Percentiles rank a stretch among this genome's conserved stretches.
Conservation (phyloP, 345 rosid species). For the Moricandia arvensis region DNA sequence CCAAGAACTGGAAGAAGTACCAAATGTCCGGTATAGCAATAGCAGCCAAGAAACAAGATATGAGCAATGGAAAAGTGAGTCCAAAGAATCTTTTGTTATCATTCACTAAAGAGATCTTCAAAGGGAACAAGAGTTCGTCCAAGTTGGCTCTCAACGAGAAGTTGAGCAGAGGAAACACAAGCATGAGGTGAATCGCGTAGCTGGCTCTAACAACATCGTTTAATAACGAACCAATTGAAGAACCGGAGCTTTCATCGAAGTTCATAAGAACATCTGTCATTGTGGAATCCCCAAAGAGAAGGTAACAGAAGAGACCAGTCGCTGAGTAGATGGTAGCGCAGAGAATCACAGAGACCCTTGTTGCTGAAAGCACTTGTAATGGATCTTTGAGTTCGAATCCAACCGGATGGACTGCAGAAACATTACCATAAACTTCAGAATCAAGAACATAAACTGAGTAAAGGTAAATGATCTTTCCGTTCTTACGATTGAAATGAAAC, state of each 20-base stretch:
- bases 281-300: slow-evolving; percentile 72
- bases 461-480: neutral
- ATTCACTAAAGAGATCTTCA: slow-evolving; percentile 37
- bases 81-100: slow-evolving; percentile 57
- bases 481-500: slow-evolving; percentile 84
- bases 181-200: slow-evolving; percentile 78
- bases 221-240: slow-evolving; percentile 49
- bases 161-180: slow-evolving; percentile 81
- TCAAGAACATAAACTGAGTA: neutral
- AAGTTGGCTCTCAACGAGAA: slow-evolving; percentile 71
- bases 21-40: slow-evolving; percentile 76
- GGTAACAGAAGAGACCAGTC: slow-evolving; percentile 69
- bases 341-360: slow-evolving; percentile 54
- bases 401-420: slow-evolving; percentile 74
- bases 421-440: neutral
- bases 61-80: slow-evolving; percentile 49
- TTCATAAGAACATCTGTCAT: slow-evolving; percentile 78
- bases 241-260: slow-evolving; percentile 57
- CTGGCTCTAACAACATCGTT: slow-evolving; percentile 65
- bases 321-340: slow-evolving; percentile 64
- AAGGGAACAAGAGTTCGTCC: slow-evolving; percentile 65
- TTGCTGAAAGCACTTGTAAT: slow-evolving; percentile 58
- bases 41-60: slow-evolving; percentile 52
- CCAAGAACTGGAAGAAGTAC: slow-evolving; percentile 81
- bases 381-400: slow-evolving; percentile 66